Percentiles rank a stretch among this genome's conserved stretches.
phyloP scores from a whole-genome alignment of 2,329 filamentous ascomycete species.

The Orbilia ellipsospora region DNA sequence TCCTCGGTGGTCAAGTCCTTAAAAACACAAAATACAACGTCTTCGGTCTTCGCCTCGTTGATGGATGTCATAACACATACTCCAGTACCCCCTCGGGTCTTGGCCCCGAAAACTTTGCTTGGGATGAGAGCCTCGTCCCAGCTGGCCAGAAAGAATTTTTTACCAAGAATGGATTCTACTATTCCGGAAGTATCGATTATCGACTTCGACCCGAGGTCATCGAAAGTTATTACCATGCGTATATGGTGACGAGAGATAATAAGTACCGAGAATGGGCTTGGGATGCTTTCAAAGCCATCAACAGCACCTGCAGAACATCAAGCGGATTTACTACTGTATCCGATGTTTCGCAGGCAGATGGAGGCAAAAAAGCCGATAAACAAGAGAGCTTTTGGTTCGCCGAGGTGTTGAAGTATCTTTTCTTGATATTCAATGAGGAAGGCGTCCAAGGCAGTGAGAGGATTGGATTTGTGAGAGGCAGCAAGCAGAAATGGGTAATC shows the following conservation, averaged over 20 bases:
- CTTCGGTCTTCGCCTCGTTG: conserved; percentile 77
- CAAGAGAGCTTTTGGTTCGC: conserved; percentile 91
- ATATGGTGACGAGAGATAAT: conserved; percentile 76
- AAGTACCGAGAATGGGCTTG: conserved; percentile 87
- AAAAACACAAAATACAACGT: conserved; percentile 73
- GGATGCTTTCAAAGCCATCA: conserved; percentile 79
- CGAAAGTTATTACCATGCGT: conserved; percentile 87
- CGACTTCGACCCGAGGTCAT: conserved; percentile 82
- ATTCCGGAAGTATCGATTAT: conserved; percentile 69
- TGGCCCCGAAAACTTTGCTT: conserved; percentile 77
- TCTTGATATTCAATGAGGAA: conserved; percentile 69
- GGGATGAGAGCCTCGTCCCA: conserved; percentile 68
- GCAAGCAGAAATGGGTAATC: conserved; percentile 69
- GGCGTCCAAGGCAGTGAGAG: conserved; percentile 32
- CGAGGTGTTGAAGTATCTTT: conserved; percentile 86
- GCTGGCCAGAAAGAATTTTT: conserved; percentile 71
- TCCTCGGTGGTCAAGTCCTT: conserved; percentile 80
- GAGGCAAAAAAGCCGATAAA: conserved; percentile 73
- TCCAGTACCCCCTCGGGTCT: conserved; percentile 74
- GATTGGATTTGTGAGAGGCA: conserved; percentile 60
- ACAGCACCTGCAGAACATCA: conserved; percentile 71
- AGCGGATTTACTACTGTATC: conserved; percentile 74
- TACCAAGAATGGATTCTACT: conserved; percentile 76
- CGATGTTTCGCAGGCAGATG: conserved; percentile 73
- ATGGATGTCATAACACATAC: conserved; percentile 80